These are phyloP conservation scores for Aquilaria malaccensis DNA, from an alignment of 345 rosid genomes.

Conservation along the genomic window DNA sequence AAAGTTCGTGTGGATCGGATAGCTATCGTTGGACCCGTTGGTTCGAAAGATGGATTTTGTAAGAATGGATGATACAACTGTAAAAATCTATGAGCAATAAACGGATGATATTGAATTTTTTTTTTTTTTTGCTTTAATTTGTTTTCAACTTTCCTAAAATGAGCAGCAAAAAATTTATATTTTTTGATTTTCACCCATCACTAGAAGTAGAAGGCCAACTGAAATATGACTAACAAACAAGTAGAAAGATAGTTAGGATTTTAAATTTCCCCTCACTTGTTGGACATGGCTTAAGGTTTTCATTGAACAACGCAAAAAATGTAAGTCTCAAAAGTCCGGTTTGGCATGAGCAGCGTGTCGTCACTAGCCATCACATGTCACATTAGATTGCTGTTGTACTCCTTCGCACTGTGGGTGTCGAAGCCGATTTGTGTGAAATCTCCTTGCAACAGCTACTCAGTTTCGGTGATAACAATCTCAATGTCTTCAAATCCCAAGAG, in stretches of 20 bases:
- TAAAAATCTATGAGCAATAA: background rate
- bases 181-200: conserved; percentile 8
- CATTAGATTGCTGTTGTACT: conserved; percentile 57
- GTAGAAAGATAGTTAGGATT: conserved; percentile 13
- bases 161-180: too few relatives aligned
- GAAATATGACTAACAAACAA: conserved; percentile 24
- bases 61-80: conserved; percentile 46
- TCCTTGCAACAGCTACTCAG: conserved; percentile 87
- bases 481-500: conserved; percentile 53
- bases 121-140: too few relatives aligned
- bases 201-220: conserved; percentile 25
- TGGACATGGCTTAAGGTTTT: conserved; percentile 75
- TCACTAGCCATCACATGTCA: conserved; percentile 46
- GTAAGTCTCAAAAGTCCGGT: conserved; percentile 76
- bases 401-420: conserved; percentile 42
- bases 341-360: conserved; percentile 88
- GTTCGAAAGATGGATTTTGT: conserved; percentile 22
- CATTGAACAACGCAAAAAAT: conserved; percentile 82
- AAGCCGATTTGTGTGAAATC: conserved; percentile 55
- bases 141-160: too few relatives aligned
- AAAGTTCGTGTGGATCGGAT: too few relatives aligned
- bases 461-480: conserved; percentile 78
- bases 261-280: conserved; percentile 67
- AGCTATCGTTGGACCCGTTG: background rate
- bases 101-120: too few relatives aligned